Base-by-base conservation (phyloP, 768 basidiomycete species). In the Phlebiopsis flavidoalba region DNA sequence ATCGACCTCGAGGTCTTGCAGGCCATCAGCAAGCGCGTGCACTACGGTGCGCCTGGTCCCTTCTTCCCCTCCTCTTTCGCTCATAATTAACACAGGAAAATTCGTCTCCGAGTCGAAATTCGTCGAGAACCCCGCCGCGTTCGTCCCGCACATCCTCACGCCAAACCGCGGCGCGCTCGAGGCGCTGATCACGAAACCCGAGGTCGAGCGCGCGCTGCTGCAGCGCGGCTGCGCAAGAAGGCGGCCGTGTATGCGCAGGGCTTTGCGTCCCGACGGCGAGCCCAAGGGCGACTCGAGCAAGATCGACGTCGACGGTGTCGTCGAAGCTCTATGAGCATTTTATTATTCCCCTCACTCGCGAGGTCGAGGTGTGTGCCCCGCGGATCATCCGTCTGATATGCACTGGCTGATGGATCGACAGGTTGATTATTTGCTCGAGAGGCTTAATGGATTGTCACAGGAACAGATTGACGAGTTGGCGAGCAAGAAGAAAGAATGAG, bases 101-200 rank as follows among this genome's bases (percentile, higher is more conserved):
- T 99, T 99, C 72, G 97, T 99, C 5, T 94, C 95, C 5, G 97
- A 99, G 75, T 91, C 92, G 26, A 99, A 99, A 72, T 99, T 99
- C 78, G 71, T 81, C n/a, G 82, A 85, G 33, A 79, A 91, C 62
- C 96, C 97, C 19, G 78, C 87, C 37, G 85, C 87, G 10, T 99
- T 98, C 74, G 83, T 99, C 59, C 95, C 95, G 0, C 94, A 95
- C 74, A 99, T 99, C 68, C 81, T 82, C 40, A 81, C 81, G 2
- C 87, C 87, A 8, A 89, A 98, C 72, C 83, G 85, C 17, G 74
- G 83, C 45, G 89, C 86, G 8, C 81, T 99, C 21, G 93, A 90
- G 8, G 86, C 75, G 0, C 77, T 99, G 49, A 98, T 99, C 70
- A 95, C 95, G n/a, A 98, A 98, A 72, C 95, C 97, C 0, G 96